A percentile compares a stretch with the other conserved stretches of the same genome.
Conservation (phyloP, 768 basidiomycete species). For the Agrocybe chaxingu region DNA sequence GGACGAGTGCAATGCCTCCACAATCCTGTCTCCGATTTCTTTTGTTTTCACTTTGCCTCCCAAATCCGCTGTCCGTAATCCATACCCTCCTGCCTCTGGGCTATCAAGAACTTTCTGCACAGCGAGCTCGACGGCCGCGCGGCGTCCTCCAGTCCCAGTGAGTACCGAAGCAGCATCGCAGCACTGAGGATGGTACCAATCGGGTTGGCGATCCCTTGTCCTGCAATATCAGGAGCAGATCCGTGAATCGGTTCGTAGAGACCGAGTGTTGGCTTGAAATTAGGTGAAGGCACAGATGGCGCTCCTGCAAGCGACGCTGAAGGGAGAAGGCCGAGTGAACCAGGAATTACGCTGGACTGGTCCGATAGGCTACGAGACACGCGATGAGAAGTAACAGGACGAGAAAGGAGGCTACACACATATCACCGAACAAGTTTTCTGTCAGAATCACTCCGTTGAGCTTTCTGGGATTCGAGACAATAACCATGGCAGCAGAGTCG, state of each 20-base stretch:
- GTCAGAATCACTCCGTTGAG: conserved; percentile 95
- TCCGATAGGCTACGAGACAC: conserved; percentile 74
- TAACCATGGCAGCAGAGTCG: conserved; percentile 95
- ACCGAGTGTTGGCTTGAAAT: conserved; percentile 78
- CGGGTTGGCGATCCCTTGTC: conserved; percentile 89
- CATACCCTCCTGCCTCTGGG: conserved; percentile 64
- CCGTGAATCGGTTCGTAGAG: conserved; percentile 98
- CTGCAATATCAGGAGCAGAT: conserved; percentile 95
- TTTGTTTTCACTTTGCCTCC: conserved; percentile 73
- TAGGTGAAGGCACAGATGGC: conserved; percentile 57
- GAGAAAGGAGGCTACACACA: conserved; percentile 47
- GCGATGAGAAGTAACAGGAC: conserved; percentile 2
- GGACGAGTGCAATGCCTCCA: conserved; percentile 63
- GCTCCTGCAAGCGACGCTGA: conserved; percentile 95
- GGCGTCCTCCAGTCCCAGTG: conserved; percentile 82
- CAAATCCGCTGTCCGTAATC: conserved; percentile 82
- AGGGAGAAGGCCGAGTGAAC: conserved; percentile 92
- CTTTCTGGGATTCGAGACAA: conserved; percentile 85
- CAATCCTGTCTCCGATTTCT: conserved; percentile 82
- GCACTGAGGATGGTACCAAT: conserved; percentile 93
- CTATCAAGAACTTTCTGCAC: conserved; percentile 86
- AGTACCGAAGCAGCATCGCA: conserved; percentile 92
- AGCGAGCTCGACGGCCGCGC: conserved; percentile 88
- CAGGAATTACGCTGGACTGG: conserved; percentile 95
- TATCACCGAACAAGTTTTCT: conserved; percentile 96